These are phyloP conservation scores for Cyberlindnera galapagoensis DNA, from an alignment of 805 yeast genomes.

Conservation along the genomic window DNA sequence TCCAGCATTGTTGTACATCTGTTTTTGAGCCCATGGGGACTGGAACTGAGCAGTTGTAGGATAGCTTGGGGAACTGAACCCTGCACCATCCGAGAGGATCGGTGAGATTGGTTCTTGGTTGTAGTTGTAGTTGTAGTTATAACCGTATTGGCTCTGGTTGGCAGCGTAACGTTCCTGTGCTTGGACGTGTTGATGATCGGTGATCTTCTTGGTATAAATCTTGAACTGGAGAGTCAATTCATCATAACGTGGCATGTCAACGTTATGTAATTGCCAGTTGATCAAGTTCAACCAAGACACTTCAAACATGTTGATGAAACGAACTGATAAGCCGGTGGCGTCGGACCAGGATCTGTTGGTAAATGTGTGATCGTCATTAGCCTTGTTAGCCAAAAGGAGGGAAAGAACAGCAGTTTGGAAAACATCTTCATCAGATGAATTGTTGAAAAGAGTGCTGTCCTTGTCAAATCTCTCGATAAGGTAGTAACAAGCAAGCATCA, in stretches of 20 bases:
- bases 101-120: slow-evolving; percentile 20
- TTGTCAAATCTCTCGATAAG: slow-evolving; percentile 54
- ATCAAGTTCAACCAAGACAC: slow-evolving; percentile 58
- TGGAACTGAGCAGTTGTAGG: slow-evolving; percentile 4
- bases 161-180: too few species aligned
- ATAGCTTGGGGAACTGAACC: slow-evolving; percentile 17
- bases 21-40: slow-evolving; percentile 11
- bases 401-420: slow-evolving; percentile 59
- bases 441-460: slow-evolving; percentile 28
- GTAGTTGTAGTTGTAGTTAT: neutral
- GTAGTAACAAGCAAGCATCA: slow-evolving; percentile 74
- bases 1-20: slow-evolving; percentile 11
- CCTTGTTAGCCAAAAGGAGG: slow-evolving; percentile 82
- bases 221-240: slow-evolving; percentile 19
- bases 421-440: slow-evolving; percentile 29
- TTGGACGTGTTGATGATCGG: slow-evolving; percentile 15
- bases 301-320: slow-evolving; percentile 60
- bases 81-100: slow-evolving; percentile 12
- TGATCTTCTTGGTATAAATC: slow-evolving; percentile 19
- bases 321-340: slow-evolving; percentile 77
- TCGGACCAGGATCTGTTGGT: slow-evolving; percentile 94
- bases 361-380: slow-evolving; percentile 94
- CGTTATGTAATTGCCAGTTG: slow-evolving; percentile 51
- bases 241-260: slow-evolving; percentile 20
- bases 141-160: too few species aligned